A percentile compares a stretch with the other conserved stretches of the same genome.
Evolutionary conservation across 139 green algal species (phyloP).

Genomic region (Coelastrella sp.): DNA sequence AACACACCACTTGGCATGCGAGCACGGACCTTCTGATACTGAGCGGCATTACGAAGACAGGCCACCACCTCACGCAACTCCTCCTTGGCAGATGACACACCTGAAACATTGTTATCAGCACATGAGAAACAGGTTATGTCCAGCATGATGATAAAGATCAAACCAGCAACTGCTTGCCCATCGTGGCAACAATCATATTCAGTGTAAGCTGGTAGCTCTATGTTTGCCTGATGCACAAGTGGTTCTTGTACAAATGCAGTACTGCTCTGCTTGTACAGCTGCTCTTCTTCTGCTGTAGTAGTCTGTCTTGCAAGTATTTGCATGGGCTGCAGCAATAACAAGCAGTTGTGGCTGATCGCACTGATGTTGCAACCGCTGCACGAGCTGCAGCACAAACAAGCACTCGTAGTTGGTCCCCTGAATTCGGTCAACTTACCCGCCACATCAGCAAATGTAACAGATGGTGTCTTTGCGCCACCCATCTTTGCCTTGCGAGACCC

Average conservation of each 20-base stretch:
- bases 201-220: too few species aligned
- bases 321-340: too few species aligned
- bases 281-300: too few species aligned
- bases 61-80: slow-evolving; percentile 82
- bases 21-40: slow-evolving; percentile 67
- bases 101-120: slow-evolving; percentile 51
- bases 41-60: slow-evolving; percentile 62
- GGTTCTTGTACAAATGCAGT: too few species aligned
- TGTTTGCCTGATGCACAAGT: too few species aligned
- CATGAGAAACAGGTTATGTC: neutral
- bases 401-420: too few species aligned
- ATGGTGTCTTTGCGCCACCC: slow-evolving; percentile 42
- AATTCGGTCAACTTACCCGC: slow-evolving; percentile 39
- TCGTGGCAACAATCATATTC: neutral
- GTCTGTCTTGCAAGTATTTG: too few species aligned
- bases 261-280: too few species aligned
- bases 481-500: slow-evolving; percentile 46
- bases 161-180: neutral
- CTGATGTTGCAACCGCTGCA: too few species aligned
- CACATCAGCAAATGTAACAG: slow-evolving; percentile 82
- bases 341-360: too few species aligned
- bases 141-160: neutral
- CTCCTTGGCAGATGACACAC: slow-evolving; percentile 88
- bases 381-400: too few species aligned
- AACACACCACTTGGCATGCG: slow-evolving; percentile 83